Evolutionary conservation across 2,329 filamentous ascomycete species (phyloP).

Genomic region (Cytospora leucostoma): DNA sequence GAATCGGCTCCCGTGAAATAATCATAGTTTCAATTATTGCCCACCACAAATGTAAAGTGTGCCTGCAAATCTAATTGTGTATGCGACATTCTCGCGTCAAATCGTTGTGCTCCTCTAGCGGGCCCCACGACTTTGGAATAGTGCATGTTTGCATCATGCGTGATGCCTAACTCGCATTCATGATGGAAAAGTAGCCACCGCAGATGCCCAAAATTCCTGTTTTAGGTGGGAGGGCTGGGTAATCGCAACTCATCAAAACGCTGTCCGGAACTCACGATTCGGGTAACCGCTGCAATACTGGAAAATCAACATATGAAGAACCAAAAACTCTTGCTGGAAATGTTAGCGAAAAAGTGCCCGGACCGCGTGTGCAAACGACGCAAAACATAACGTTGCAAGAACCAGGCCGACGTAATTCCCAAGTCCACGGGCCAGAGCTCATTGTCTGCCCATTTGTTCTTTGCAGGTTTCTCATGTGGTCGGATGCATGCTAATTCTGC

Average conservation of each 20-base stretch:
- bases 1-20: not conserved
- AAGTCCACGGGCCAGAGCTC: not conserved
- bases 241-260: not conserved
- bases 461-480: not conserved
- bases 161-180: not conserved
- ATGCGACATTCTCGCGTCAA: not conserved
- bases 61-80: not conserved
- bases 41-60: not conserved
- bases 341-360: not conserved
- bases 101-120: not conserved
- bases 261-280: not conserved
- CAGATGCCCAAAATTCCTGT: not conserved
- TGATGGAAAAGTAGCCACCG: not conserved
- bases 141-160: conserved; percentile 12
- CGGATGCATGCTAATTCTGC: not conserved
- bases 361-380: not conserved
- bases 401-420: not conserved
- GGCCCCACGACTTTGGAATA: not conserved
- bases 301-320: conserved; percentile 4
- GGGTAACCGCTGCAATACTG: conserved; percentile 3
- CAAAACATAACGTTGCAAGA: not conserved
- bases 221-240: not conserved
- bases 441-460: not conserved
- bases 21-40: not conserved
- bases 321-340: not conserved